Conservation (phyloP, 2,329 filamentous ascomycete species). For the Botryotinia calthae region DNA sequence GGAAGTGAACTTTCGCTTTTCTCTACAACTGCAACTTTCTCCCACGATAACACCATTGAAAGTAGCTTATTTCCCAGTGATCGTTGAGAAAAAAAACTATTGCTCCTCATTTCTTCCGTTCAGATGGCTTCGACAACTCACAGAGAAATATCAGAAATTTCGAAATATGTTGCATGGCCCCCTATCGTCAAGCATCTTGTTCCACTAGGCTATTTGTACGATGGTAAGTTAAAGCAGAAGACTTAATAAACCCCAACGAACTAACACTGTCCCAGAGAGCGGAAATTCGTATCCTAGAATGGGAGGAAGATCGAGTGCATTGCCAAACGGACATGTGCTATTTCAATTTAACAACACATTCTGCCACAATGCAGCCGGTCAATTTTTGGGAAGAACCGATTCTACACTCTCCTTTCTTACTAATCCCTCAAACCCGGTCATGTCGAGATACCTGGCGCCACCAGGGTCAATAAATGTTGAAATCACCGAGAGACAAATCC, state of each 20-base stretch:
- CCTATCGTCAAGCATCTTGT: constrained; percentile 16
- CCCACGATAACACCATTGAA: neutral
- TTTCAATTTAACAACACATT: constrained; percentile 33
- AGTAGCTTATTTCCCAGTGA: neutral
- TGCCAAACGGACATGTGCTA: constrained; percentile 23
- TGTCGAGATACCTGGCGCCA: constrained; percentile 22
- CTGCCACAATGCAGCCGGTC: constrained; percentile 22
- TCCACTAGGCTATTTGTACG: constrained; percentile 24
- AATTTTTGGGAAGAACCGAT: constrained; percentile 20
- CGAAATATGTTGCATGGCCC: constrained; percentile 18
- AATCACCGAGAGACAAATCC: constrained; percentile 19
- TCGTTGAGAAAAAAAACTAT: neutral
- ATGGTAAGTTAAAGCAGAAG: constrained; percentile 20
- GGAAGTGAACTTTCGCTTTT: constrained; percentile 5
- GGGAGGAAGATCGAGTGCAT: constrained; percentile 26
- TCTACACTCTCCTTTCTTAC: constrained; percentile 22
- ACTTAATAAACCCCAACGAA: neutral
- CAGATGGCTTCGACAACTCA: constrained; percentile 6
- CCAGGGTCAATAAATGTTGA: constrained; percentile 6
- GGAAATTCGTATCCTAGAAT: constrained; percentile 27
- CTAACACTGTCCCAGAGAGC: constrained; percentile 21
- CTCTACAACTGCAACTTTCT: neutral
- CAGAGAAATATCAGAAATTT: neutral
- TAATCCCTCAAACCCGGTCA: constrained; percentile 15
- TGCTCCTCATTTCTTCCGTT: neutral